Evolutionary conservation across 2,329 filamentous ascomycete genomes (phyloP).

Genomic region (Nemania diffusa): DNA sequence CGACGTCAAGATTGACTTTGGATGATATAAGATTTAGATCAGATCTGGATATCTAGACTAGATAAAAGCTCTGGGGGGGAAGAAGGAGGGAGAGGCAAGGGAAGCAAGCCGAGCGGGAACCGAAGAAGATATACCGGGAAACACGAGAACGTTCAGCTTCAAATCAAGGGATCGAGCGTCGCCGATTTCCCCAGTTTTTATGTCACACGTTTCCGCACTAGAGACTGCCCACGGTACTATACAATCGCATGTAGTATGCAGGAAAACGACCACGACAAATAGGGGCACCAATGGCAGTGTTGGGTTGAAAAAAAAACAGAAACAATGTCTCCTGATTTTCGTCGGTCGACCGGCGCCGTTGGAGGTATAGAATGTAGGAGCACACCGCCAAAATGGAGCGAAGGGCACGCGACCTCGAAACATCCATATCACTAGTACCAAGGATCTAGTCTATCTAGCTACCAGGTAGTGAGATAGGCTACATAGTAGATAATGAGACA

Average conservation of each 20-base stretch:
- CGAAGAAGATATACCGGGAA: conserved; percentile 31
- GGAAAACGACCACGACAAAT: neutral
- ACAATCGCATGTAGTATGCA: neutral
- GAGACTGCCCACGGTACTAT: neutral
- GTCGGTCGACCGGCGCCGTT: neutral
- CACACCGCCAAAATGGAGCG: conserved; percentile 10
- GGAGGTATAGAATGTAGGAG: neutral
- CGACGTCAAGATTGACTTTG: conserved; percentile 11
- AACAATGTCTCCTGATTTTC: conserved; percentile 9
- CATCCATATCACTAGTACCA: no score
- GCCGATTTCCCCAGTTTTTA: conserved; percentile 20
- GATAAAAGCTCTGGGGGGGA: neutral
- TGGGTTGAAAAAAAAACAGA: conserved; percentile 14
- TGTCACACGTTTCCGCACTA: conserved; percentile 14
- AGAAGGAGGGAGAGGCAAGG: neutral
- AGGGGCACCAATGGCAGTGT: neutral
- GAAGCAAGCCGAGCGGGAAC: neutral
- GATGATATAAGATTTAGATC: conserved; percentile 24
- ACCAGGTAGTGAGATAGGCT: neutral
- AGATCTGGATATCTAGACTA: neutral
- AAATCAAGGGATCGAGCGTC: neutral
- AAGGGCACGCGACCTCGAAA: conserved; percentile 26
- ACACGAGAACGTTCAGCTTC: conserved; percentile 16
- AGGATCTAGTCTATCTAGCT: no score
- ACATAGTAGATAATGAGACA: no score